Evolutionary conservation across 2,329 filamentous ascomycete species (phyloP).

Genomic region (Pyricularia sp.): DNA sequence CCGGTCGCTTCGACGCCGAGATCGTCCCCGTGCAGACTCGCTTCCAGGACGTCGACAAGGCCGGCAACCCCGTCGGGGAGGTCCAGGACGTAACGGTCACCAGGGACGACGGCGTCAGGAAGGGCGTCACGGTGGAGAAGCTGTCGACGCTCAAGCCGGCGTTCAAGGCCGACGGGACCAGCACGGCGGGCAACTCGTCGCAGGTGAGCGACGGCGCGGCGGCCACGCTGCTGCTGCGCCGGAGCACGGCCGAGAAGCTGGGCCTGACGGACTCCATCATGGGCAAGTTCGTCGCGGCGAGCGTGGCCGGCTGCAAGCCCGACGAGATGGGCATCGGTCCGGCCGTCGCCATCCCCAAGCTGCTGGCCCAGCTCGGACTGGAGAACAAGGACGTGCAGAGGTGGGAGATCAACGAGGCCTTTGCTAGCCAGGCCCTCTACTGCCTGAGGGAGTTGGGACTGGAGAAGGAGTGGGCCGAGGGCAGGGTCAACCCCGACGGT

Average conservation of each 20-base stretch:
- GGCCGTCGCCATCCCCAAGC: conserved; percentile 73
- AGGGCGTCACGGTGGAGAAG: conserved; percentile 56
- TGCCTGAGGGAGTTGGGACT: conserved; percentile 63
- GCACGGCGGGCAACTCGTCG: conserved; percentile 77
- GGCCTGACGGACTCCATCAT: conserved; percentile 63
- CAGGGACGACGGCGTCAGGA: conserved; percentile 75
- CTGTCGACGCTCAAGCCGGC: conserved; percentile 77
- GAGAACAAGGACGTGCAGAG: conserved; percentile 61
- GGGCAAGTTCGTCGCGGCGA: conserved; percentile 72
- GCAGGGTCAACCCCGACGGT: conserved; percentile 81
- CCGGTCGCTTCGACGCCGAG: conserved; percentile 69
- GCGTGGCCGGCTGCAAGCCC: conserved; percentile 68
- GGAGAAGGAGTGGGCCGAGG: conserved; percentile 49
- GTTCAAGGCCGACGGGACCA: conserved; percentile 64
- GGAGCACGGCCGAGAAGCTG: conserved; percentile 67
- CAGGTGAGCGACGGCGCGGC: conserved; percentile 87
- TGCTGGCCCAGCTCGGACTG: conserved; percentile 62
- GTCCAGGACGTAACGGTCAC: conserved; percentile 56
- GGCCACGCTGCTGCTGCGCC: conserved; percentile 73
- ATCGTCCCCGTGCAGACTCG: conserved; percentile 71
- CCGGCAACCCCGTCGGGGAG: conserved; percentile 43
- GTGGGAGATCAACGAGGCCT: conserved; percentile 92
- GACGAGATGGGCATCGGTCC: conserved; percentile 95
- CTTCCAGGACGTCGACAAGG: conserved; percentile 55
- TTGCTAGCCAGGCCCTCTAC: conserved; percentile 58